phyloP scores from a whole-genome alignment of 2,329 filamentous ascomycete species.

The Hymenoscyphus linearis region DNA sequence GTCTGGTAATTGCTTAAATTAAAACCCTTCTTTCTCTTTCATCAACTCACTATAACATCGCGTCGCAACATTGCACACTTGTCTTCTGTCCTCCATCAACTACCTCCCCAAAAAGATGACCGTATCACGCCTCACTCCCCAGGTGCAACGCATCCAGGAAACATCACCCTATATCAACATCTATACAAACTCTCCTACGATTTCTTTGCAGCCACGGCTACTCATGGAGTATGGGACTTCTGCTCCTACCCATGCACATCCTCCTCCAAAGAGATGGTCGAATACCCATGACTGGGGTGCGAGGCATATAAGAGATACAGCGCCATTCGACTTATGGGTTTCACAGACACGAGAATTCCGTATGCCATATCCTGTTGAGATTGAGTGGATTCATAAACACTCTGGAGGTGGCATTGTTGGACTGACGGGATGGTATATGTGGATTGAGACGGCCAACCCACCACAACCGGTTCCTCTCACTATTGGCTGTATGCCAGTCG shows the following conservation, averaged over 20 bases:
- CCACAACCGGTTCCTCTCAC: constrained; percentile 18
- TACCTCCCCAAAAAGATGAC: too few relatives aligned
- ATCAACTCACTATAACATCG: too few relatives aligned
- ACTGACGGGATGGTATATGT: constrained; percentile 14
- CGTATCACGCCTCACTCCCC: constrained; percentile 15
- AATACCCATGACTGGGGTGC: constrained; percentile 15
- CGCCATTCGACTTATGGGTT: constrained; percentile 18
- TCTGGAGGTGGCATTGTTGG: constrained; percentile 35
- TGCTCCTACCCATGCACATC: constrained; percentile 10
- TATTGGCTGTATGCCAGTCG: constrained; percentile 16
- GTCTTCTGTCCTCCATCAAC: too few relatives aligned
- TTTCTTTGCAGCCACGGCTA: too few relatives aligned
- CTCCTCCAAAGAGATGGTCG: constrained; percentile 17
- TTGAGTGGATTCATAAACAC: constrained; percentile 37
- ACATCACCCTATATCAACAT: constrained; percentile 16
- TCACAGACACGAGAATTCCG: constrained; percentile 10
- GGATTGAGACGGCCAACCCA: constrained; percentile 17
- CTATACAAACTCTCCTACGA: constrained; percentile 15
- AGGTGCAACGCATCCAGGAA: constrained; percentile 14
- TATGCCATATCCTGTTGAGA: constrained; percentile 9
- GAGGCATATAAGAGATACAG: constrained; percentile 16
- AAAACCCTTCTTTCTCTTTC: too few relatives aligned
- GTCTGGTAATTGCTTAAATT: too few relatives aligned
- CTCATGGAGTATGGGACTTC: too few relatives aligned
- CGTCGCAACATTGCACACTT: too few relatives aligned